Percentiles rank a stretch among this genome's conserved stretches.
phyloP scores from a whole-genome alignment of 352 stramenopile genomes.

The Pythium sp. region DNA sequence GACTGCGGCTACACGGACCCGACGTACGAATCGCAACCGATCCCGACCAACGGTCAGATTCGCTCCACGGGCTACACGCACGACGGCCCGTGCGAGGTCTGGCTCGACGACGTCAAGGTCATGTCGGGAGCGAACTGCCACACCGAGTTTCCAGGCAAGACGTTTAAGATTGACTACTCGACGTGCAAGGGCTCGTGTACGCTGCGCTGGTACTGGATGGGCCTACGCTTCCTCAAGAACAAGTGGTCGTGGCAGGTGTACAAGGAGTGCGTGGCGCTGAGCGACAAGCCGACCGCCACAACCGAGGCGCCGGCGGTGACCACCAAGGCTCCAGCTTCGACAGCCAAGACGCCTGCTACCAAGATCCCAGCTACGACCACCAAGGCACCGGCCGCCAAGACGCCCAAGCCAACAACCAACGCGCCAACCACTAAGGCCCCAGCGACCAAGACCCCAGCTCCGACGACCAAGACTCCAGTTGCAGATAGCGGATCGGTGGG shows the following conservation, averaged over 20 bases:
- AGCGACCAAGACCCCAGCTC: neutral
- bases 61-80: constrained; percentile 51
- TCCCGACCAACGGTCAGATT: constrained; percentile 33
- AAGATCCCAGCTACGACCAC: neutral
- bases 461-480: constrained; percentile 4
- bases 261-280: constrained; percentile 36
- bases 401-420: neutral
- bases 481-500: constrained; percentile 5
- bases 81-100: constrained; percentile 42
- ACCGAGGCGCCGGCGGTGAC: neutral
- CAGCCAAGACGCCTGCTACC: neutral
- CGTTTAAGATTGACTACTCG: constrained; percentile 35
- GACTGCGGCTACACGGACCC: constrained; percentile 53
- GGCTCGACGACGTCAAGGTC: constrained; percentile 32
- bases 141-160: constrained; percentile 28
- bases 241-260: constrained; percentile 58
- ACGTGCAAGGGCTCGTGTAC: constrained; percentile 29
- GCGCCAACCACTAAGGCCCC: neutral
- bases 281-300: constrained; percentile 8
- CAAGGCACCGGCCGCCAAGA: neutral
- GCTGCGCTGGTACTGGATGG: constrained; percentile 38
- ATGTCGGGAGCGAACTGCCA: constrained; percentile 36
- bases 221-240: constrained; percentile 39
- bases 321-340: neutral
- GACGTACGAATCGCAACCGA: constrained; percentile 36